phyloP scores from a whole-genome alignment of 208 protist genomes.

The Acanthamoeba triangularis region DNA sequence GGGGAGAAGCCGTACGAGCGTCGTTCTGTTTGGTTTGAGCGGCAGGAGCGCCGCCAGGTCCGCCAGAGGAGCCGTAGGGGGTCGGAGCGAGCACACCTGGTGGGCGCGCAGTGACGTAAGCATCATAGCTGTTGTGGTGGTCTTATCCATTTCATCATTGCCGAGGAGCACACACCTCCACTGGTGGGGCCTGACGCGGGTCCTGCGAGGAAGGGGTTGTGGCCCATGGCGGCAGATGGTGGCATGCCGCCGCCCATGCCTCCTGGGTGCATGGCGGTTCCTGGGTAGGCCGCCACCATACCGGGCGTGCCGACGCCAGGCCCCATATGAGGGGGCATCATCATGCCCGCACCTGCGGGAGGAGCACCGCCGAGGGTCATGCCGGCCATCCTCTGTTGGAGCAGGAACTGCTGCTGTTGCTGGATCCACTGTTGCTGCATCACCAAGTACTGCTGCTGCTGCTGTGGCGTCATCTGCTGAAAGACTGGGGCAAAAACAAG shows the following conservation, averaged over 20 bases:
- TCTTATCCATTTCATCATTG: no score
- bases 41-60: background rate
- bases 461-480: conserved; percentile 51
- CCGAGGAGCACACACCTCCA: background rate
- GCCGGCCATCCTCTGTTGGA: conserved; percentile 33
- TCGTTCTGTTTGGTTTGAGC: background rate
- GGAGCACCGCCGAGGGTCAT: background rate
- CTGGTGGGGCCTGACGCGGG: background rate
- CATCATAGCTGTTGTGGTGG: background rate
- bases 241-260: background rate
- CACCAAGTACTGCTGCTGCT: conserved; percentile 55
- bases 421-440: conserved; percentile 74
- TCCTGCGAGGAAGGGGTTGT: conserved; percentile 8
- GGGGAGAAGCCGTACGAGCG: background rate
- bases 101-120: background rate
- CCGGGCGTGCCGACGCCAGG: background rate
- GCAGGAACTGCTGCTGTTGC: conserved; percentile 66
- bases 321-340: background rate
- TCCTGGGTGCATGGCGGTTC: background rate
- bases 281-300: background rate
- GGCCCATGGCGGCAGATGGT: background rate
- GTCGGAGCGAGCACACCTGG: background rate
- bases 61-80: background rate
- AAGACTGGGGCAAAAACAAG: background rate
- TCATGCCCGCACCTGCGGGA: background rate